phyloP scores from a whole-genome alignment of 108 stramenopile species.

The Conticribra guillardii region DNA sequence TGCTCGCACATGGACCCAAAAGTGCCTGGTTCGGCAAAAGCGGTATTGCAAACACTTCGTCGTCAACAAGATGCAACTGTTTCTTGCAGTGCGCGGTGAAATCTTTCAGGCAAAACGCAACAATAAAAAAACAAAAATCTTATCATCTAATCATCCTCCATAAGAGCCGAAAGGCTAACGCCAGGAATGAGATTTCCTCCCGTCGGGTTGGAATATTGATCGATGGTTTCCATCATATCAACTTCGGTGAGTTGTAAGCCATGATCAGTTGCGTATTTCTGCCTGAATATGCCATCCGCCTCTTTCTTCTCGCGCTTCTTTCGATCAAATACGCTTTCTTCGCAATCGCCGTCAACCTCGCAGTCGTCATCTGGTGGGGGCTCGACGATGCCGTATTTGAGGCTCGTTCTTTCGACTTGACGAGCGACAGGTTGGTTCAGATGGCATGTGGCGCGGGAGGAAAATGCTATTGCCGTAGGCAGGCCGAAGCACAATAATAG shows the following conservation, averaged over 20 bases:
- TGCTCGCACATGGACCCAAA: no score
- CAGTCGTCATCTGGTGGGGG: slow-evolving; percentile 37
- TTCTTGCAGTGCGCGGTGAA: no score
- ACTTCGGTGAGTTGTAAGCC: slow-evolving; percentile 30
- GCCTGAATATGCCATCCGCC: slow-evolving; percentile 5
- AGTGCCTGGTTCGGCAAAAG: no score
- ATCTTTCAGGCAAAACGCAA: no score
- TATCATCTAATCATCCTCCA: slow-evolving; percentile 49
- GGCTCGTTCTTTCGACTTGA: slow-evolving; percentile 5
- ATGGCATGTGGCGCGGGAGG: no score
- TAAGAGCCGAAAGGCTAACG: slow-evolving; percentile 20
- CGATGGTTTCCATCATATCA: slow-evolving; percentile 34
- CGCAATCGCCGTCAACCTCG: slow-evolving; percentile 44
- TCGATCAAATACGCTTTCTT: slow-evolving; percentile 35
- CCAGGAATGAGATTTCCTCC: slow-evolving; percentile 41
- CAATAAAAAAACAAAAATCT: no score
- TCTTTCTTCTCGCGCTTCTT: slow-evolving; percentile 39
- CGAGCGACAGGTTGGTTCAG: no score
- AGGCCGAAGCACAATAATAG: no score
- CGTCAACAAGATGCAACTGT: no score
- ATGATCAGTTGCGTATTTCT: slow-evolving; percentile 20
- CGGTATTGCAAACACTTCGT: no score
- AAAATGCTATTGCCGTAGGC: no score
- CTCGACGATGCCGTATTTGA: slow-evolving; percentile 18
- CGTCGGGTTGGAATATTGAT: slow-evolving; percentile 41